Evolutionary conservation across 495 filamentous ascomycete species (phyloP).

Genomic region (Melanomma pulvis-pyrius): DNA sequence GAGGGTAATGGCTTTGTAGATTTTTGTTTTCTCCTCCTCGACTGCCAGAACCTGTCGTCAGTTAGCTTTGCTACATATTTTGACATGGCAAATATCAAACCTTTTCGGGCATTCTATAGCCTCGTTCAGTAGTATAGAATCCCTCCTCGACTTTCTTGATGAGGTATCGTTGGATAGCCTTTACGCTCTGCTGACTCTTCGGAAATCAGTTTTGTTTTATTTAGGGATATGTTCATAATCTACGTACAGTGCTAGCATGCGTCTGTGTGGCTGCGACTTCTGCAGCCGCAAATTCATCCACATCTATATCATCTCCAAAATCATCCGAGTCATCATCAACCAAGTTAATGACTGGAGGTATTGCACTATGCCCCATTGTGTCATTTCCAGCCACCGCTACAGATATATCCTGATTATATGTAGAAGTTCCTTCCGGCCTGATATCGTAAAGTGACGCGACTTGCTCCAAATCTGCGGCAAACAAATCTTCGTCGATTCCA

Average conservation of each 20-base stretch:
- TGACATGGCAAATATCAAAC: conserved; percentile 48
- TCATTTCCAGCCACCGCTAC: neutral
- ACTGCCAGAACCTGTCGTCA: conserved; percentile 70
- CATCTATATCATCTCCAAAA: conserved; percentile 63
- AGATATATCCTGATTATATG: neutral
- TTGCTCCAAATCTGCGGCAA: conserved; percentile 61
- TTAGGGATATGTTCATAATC: conserved; percentile 9
- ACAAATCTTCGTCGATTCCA: conserved; percentile 34
- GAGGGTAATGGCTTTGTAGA: conserved; percentile 69
- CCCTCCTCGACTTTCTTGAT: conserved; percentile 70
- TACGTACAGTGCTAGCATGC: conserved; percentile 42
- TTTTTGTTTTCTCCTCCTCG: conserved; percentile 69
- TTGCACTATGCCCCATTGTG: neutral
- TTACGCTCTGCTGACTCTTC: conserved; percentile 55
- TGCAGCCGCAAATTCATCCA: conserved; percentile 57
- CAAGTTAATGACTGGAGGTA: conserved; percentile 12
- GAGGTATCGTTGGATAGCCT: conserved; percentile 80
- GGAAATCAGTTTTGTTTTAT: conserved; percentile 30
- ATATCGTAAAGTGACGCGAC: conserved; percentile 58
- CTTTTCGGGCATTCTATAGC: conserved; percentile 68
- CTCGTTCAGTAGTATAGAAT: conserved; percentile 64
- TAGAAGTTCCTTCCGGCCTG: conserved; percentile 35
- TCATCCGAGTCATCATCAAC: conserved; percentile 42
- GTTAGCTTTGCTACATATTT: conserved; percentile 1
- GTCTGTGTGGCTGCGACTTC: conserved; percentile 58